phyloP scores from a whole-genome alignment of 257 asterid genomes.

The Solanum megistacrolobum region DNA sequence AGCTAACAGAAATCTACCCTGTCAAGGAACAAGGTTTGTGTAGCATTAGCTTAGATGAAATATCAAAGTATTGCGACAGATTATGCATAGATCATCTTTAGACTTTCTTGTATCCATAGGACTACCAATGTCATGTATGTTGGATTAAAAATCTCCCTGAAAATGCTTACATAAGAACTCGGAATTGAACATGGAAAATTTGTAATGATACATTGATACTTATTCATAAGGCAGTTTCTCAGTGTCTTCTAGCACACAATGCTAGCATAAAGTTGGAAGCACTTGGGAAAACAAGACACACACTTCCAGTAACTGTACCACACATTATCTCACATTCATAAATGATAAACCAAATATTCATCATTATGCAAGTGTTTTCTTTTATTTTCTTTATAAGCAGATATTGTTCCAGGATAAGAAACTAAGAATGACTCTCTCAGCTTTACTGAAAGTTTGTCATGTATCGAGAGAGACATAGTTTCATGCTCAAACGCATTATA shows the following conservation, averaged over 20 bases:
- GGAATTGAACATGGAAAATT: background rate
- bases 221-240: background rate
- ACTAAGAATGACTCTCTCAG: background rate
- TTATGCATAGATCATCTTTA: background rate
- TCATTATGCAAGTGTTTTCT: background rate
- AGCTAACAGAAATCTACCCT: slow-evolving; percentile 99
- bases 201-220: background rate
- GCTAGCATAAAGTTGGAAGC: background rate
- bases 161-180: background rate
- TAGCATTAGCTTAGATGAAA: slow-evolving; percentile 2
- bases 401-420: background rate
- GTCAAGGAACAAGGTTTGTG: slow-evolving; percentile 22
- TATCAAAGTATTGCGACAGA: background rate
- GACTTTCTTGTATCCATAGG: background rate
- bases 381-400: background rate
- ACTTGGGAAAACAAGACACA: background rate
- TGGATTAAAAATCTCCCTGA: background rate
- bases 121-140: background rate
- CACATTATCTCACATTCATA: background rate
- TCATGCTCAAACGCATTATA: background rate
- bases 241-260: background rate
- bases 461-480: background rate
- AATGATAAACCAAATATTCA: background rate
- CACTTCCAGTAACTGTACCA: background rate
- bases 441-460: background rate